Conservation (phyloP, 2,329 filamentous ascomycete genomes). For the Geosmithia morbida region DNA sequence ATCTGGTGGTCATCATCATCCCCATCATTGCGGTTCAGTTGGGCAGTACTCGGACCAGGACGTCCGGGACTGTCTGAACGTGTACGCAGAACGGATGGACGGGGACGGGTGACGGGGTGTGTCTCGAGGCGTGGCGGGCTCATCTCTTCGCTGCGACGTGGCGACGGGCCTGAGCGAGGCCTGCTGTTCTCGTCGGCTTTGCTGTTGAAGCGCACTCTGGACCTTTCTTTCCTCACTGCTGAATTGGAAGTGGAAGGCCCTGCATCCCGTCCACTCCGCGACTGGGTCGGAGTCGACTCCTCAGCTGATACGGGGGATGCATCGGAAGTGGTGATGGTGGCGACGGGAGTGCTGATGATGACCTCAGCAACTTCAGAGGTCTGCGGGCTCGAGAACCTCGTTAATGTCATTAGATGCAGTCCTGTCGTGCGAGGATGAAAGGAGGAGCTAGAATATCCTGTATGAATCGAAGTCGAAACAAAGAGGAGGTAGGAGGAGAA, state of each 20-base stretch:
- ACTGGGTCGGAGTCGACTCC: neutral
- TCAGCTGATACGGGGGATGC: neutral
- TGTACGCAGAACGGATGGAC: constrained; percentile 27
- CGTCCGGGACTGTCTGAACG: constrained; percentile 24
- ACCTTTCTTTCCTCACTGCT: constrained; percentile 24
- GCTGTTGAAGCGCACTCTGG: constrained; percentile 33
- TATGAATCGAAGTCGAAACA: neutral
- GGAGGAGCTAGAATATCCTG: neutral
- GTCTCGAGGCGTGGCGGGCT: neutral
- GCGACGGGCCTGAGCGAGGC: neutral
- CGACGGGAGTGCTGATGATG: neutral
- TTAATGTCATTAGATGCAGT: neutral
- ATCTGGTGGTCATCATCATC: constrained; percentile 1
- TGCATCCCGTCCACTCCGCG: neutral
- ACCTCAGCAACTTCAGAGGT: neutral
- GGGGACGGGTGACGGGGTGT: constrained; percentile 11
- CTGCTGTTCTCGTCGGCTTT: constrained; percentile 15
- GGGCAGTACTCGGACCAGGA: constrained; percentile 15
- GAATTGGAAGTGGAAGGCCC: neutral
- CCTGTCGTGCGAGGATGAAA: neutral
- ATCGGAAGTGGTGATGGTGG: neutral
- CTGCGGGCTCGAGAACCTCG: neutral
- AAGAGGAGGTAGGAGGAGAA: neutral
- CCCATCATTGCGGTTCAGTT: constrained; percentile 9
- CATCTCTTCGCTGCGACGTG: neutral